A percentile compares a stretch with the other conserved stretches of the same genome.
Conservation (phyloP, 495 filamentous ascomycete species). For the Chlorociboria aeruginascens region DNA sequence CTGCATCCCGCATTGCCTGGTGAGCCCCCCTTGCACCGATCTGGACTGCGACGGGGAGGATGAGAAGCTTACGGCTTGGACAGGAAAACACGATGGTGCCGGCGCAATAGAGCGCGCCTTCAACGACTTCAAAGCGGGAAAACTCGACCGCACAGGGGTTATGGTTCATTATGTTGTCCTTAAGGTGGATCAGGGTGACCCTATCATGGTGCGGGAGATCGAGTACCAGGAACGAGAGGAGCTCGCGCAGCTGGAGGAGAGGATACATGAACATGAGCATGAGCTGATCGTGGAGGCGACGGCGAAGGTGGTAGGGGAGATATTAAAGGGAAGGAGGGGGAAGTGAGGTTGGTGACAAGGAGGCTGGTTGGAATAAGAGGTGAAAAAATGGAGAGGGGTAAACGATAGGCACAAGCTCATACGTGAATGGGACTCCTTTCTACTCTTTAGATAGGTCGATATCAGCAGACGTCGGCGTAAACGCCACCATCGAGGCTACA, state of each 20-base stretch:
- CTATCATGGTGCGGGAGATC: conserved; percentile 62
- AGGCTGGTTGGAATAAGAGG: too few species aligned
- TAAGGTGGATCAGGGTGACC: conserved; percentile 71
- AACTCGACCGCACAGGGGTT: conserved; percentile 61
- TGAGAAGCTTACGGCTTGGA: too few species aligned
- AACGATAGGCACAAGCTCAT: too few species aligned
- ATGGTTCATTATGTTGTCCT: conserved; percentile 88
- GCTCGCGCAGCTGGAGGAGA: conserved; percentile 51
- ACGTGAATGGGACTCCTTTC: too few species aligned
- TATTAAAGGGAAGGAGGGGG: neutral
- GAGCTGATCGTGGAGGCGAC: conserved; percentile 57
- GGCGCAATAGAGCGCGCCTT: conserved; percentile 70
- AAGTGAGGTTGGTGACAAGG: too few species aligned
- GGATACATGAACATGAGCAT: conserved; percentile 63
- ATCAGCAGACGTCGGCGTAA: too few species aligned
- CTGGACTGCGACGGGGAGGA: too few species aligned
- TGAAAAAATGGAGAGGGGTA: too few species aligned
- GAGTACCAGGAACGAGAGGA: conserved; percentile 55
- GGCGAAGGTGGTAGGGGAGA: conserved; percentile 27
- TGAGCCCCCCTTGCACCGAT: too few species aligned
- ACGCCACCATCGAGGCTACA: too few species aligned
- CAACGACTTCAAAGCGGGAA: conserved; percentile 57
- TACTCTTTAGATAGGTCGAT: too few species aligned
- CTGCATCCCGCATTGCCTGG: conserved; percentile 56
- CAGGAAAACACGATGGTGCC: conserved; percentile 69